Evolutionary conservation across 169 alveolate genomes (phyloP), one percentile per base, ranked within the genome.

Genomic region (Hepatocystis sp.): DNA sequence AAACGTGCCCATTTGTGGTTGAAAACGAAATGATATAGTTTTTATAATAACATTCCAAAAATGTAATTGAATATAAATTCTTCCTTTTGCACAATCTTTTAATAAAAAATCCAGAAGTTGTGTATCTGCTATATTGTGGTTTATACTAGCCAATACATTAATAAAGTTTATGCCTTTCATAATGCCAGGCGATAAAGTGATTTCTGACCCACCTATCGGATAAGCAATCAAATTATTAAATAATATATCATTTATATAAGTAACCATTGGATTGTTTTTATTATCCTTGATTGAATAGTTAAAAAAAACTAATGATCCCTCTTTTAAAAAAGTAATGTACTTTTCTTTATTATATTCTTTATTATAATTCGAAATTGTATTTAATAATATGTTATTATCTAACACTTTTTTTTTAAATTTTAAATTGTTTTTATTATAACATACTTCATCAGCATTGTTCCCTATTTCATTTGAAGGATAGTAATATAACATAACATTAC

Each of bases 381-480:
- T n/a, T n/a, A n/a, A n/a, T n/a, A n/a, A n/a, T n/a, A n/a, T n/a
- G n/a, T n/a, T n/a, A n/a, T n/a, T n/a, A n/a, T n/a, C 1, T 15
- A 5, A 23, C 8, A 1, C 40, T 23, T 2, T 3, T 25, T 36
- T 36, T 39, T 21, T 10, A 36, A 66, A 10, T 27, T 4, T 53
- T 4, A 1, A 8, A 51, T 46, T 34, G 8, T 30, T 25, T 0
- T 15, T 1, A 71, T 52, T 58, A 51, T 27, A 58, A 32, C 86
- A 71, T 13, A 44, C 15, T 1, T 71, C 86, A 44, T 56, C 30
- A 8, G 49, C 30, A 34, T 15, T 23, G 7, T 58, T 19, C 4
- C 76, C 76, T 23, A 71, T 71, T 23, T 58, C 76, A 71, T 71
- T 71, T 30, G 86, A 44, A 4, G 86, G 86, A 49, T 71, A 71